Conservation (phyloP, 2,329 filamentous ascomycete genomes). For the Ascosphaera apis region DNA sequence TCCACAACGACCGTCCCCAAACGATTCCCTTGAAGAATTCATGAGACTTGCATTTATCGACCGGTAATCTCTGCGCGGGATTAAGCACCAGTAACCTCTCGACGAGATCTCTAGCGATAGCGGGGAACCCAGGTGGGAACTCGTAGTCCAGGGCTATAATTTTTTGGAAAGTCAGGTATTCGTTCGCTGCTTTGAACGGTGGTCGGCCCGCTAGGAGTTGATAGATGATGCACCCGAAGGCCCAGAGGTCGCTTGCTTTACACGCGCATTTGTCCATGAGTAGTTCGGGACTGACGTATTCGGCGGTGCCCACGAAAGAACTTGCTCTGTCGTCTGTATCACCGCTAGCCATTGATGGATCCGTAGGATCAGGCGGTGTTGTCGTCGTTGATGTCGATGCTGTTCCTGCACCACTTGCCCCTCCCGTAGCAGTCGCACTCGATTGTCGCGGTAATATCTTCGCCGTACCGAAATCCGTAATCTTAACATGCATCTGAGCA, state of each 20-base stretch:
- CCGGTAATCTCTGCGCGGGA: slow-evolving; percentile 57
- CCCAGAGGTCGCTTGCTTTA: slow-evolving; percentile 95
- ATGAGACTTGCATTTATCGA: slow-evolving; percentile 94
- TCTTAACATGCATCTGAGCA: slow-evolving; percentile 92
- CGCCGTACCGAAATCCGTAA: slow-evolving; percentile 97
- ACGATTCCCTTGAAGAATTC: slow-evolving; percentile 75
- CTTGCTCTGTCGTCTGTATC: slow-evolving; percentile 54
- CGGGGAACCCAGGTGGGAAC: slow-evolving; percentile 72
- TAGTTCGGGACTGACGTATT: slow-evolving; percentile 96
- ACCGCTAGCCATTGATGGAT: no score
- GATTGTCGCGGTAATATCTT: slow-evolving; percentile 39
- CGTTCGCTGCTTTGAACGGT: slow-evolving; percentile 86
- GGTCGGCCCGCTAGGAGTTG: slow-evolving; percentile 88
- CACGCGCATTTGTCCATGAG: slow-evolving; percentile 90
- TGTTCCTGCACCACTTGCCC: no score
- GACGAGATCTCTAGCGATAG: slow-evolving; percentile 66
- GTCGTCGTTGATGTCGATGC: slow-evolving; percentile 11
- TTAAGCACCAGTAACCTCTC: slow-evolving; percentile 80
- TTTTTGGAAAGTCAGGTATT: slow-evolving; percentile 96
- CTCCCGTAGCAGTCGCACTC: background rate
- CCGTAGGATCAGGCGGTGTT: no score
- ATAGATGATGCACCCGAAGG: slow-evolving; percentile 94
- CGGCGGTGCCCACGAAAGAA: slow-evolving; percentile 91
- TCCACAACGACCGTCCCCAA: slow-evolving; percentile 74
- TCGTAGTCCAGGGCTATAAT: slow-evolving; percentile 88